phyloP scores from a whole-genome alignment of 2,329 filamentous ascomycete genomes.

The Leptoxyphium fumago region DNA sequence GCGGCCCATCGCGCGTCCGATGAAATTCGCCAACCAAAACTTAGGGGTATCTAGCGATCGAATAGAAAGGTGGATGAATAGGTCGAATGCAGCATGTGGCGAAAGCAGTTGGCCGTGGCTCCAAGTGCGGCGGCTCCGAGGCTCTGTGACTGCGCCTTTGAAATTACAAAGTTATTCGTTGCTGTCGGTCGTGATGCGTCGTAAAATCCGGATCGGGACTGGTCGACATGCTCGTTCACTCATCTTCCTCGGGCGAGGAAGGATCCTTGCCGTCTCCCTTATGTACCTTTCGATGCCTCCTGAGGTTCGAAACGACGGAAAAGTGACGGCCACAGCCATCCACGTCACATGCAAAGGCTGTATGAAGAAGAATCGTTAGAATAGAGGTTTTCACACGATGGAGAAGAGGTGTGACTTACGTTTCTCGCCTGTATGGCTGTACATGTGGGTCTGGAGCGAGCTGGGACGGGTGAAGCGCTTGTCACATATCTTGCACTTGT shows the following conservation, averaged over 20 bases:
- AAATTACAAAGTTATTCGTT: background rate
- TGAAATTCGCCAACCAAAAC: too few relatives aligned
- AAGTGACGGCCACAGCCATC: constrained; percentile 92
- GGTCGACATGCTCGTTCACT: constrained; percentile 11
- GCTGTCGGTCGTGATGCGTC: background rate
- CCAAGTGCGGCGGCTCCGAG: too few relatives aligned
- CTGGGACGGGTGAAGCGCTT: constrained; percentile 93
- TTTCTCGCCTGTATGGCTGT: constrained; percentile 96
- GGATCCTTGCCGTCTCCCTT: constrained; percentile 48
- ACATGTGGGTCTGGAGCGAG: constrained; percentile 94
- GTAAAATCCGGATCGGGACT: background rate
- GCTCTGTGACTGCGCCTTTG: too few relatives aligned
- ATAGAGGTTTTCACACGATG: background rate
- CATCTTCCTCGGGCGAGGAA: constrained; percentile 34
- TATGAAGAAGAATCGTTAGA: background rate
- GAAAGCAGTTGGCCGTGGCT: background rate
- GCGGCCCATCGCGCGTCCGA: too few relatives aligned
- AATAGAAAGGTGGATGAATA: background rate
- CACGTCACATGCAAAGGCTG: constrained; percentile 87
- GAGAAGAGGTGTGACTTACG: constrained; percentile 46
- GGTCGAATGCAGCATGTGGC: background rate
- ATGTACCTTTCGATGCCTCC: constrained; percentile 92
- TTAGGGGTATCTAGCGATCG: constrained; percentile 1
- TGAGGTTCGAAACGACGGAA: constrained; percentile 89
- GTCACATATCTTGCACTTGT: constrained; percentile 98